phyloP scores from a whole-genome alignment of 2,329 filamentous ascomycete genomes.

The Metarhizium rileyi region DNA sequence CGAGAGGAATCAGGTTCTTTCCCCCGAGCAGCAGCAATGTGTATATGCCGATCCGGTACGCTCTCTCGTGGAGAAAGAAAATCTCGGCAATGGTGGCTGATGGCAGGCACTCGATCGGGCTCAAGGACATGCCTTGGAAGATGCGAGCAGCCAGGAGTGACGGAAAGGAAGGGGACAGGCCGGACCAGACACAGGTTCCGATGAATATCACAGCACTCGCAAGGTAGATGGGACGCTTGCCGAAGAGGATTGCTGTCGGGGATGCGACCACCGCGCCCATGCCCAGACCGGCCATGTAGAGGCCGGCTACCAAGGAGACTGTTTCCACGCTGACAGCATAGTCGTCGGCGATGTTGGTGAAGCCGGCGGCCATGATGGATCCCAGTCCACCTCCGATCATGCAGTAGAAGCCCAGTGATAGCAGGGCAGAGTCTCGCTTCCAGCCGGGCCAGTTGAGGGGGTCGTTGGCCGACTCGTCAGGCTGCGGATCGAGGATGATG shows the following conservation, averaged over 20 bases:
- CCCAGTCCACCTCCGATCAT: constrained; percentile 92
- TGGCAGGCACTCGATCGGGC: constrained; percentile 83
- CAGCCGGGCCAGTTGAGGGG: constrained; percentile 84
- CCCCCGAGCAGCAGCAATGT: constrained; percentile 80
- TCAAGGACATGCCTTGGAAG: constrained; percentile 80
- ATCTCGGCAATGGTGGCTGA: constrained; percentile 94
- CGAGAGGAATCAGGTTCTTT: constrained; percentile 81
- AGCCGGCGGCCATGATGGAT: constrained; percentile 80
- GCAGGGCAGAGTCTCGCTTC: constrained; percentile 67
- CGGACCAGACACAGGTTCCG: constrained; percentile 72
- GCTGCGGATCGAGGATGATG: constrained; percentile 85
- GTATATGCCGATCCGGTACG: constrained; percentile 88
- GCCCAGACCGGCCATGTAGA: constrained; percentile 92
- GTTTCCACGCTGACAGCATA: constrained; percentile 57
- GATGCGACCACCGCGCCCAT: constrained; percentile 78
- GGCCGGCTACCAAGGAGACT: constrained; percentile 77
- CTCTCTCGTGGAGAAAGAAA: constrained; percentile 88
- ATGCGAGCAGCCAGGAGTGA: constrained; percentile 76
- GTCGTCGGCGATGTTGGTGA: constrained; percentile 63
- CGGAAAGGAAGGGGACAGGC: constrained; percentile 64
- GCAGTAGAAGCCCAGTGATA: constrained; percentile 84
- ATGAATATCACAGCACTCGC: constrained; percentile 71
- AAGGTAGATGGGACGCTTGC: constrained; percentile 86
- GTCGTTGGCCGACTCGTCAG: constrained; percentile 82
- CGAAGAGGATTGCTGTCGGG: constrained; percentile 82